Percentiles rank a stretch among this genome's conserved stretches.
phyloP scores from a whole-genome alignment of 495 filamentous ascomycete species.

The Cetradonia linearis region DNA sequence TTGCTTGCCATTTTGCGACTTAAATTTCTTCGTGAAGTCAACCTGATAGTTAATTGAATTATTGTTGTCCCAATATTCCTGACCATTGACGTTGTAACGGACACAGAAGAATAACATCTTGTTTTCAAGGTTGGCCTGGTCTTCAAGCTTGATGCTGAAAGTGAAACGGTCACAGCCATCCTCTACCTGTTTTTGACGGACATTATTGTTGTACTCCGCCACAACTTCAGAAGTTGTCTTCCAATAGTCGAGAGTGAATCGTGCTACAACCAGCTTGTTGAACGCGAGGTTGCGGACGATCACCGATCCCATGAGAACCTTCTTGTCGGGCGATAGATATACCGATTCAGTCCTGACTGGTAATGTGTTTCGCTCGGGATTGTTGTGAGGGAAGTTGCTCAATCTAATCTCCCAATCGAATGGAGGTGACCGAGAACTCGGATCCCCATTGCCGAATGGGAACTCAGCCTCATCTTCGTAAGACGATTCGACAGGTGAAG shows the following conservation, averaged over 20 bases:
- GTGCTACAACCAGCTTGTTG: conserved; percentile 75
- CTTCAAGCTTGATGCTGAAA: conserved; percentile 87
- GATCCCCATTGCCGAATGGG: conserved; percentile 61
- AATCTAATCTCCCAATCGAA: conserved; percentile 83
- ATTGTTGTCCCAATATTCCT: conserved; percentile 97
- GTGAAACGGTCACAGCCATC: conserved; percentile 78
- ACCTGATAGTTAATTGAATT: conserved; percentile 74
- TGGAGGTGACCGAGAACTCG: conserved; percentile 33
- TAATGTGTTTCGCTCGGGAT: conserved; percentile 47
- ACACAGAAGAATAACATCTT: conserved; percentile 91
- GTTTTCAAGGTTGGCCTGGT: conserved; percentile 75
- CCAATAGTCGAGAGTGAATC: conserved; percentile 97
- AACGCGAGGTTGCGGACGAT: conserved; percentile 84
- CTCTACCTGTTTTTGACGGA: conserved; percentile 52
- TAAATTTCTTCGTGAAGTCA: conserved; percentile 72
- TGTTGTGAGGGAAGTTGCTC: conserved; percentile 70
- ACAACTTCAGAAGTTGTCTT: conserved; percentile 91
- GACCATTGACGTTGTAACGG: conserved; percentile 72
- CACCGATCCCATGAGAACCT: conserved; percentile 68
- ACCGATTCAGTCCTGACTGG: conserved; percentile 73
- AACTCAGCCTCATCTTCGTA: conserved; percentile 78
- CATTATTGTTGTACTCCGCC: conserved; percentile 76
- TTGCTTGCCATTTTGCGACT: conserved; percentile 46
- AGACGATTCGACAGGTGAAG: conserved; percentile 75
- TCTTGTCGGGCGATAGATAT: conserved; percentile 78